phyloP scores from a whole-genome alignment of 176 grass and related monocot species.

The Cocos nucifera region DNA sequence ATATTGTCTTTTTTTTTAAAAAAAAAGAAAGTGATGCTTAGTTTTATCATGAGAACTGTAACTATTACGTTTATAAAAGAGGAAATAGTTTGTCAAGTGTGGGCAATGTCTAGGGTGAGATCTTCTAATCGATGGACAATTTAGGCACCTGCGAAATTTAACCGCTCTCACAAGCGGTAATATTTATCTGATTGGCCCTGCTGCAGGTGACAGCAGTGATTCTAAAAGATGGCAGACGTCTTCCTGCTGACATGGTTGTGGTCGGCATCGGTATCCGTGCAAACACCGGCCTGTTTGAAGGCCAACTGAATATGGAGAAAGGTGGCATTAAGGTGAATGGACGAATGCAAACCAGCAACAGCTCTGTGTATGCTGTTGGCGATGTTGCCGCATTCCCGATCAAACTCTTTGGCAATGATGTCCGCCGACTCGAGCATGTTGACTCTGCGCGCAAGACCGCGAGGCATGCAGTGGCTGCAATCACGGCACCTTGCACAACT shows the following conservation, averaged over 20 bases:
- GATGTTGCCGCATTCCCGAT: slow-evolving; percentile 80
- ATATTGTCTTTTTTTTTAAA: too few species aligned
- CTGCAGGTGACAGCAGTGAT: slow-evolving; percentile 67
- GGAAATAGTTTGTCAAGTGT: too few species aligned
- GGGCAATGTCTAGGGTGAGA: too few species aligned
- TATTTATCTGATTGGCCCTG: not conserved
- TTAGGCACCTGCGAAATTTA: too few species aligned
- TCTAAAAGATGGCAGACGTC: slow-evolving; percentile 65
- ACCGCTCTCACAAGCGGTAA: too few species aligned
- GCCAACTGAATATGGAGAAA: slow-evolving; percentile 62
- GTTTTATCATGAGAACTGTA: too few species aligned
- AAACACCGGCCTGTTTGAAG: slow-evolving; percentile 82
- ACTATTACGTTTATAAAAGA: too few species aligned
- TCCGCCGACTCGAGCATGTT: slow-evolving; percentile 81
- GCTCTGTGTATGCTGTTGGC: slow-evolving; percentile 76
- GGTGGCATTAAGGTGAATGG: slow-evolving; percentile 90
- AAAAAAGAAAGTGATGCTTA: too few species aligned
- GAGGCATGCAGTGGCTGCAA: slow-evolving; percentile 73
- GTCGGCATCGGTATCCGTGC: slow-evolving; percentile 88
- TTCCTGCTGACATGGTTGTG: slow-evolving; percentile 75
- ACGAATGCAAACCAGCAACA: slow-evolving; percentile 70
- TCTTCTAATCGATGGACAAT: too few species aligned
- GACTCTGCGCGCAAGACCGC: slow-evolving; percentile 86
- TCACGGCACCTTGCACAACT: slow-evolving; percentile 51
- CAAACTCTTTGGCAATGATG: slow-evolving; percentile 56